Conservation (phyloP, 164 flowering plant genomes). For the Taxillus chinensis region DNA sequence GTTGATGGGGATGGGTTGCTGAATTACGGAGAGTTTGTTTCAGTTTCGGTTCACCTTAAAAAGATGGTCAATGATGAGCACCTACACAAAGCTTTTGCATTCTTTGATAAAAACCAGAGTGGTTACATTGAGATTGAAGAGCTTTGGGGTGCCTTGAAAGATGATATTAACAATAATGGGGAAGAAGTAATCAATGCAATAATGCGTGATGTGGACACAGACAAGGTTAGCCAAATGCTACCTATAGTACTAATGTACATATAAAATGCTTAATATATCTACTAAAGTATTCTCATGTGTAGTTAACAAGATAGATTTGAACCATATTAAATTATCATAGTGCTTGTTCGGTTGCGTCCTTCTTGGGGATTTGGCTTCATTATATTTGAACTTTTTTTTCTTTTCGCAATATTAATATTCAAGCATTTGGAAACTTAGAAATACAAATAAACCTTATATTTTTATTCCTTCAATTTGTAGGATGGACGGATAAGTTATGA, state of each 20-base stretch:
- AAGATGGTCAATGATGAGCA: constrained; percentile 65
- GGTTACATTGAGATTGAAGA: constrained; percentile 61
- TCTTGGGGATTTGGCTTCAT: too few relatives aligned
- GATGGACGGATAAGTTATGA: constrained; percentile 28
- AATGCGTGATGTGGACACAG: constrained; percentile 66
- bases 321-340: too few relatives aligned
- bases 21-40: constrained; percentile 56
- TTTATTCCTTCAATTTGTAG: constrained; percentile 8
- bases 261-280: background rate
- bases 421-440: background rate
- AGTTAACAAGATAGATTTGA: too few relatives aligned
- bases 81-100: constrained; percentile 53
- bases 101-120: constrained; percentile 44
- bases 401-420: too few relatives aligned
- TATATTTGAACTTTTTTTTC: too few relatives aligned
- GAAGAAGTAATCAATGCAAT: constrained; percentile 52
- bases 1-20: constrained; percentile 48
- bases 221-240: constrained; percentile 34
- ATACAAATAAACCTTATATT: background rate
- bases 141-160: constrained; percentile 35
- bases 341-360: too few relatives aligned
- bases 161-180: constrained; percentile 28
- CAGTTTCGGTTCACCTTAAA: constrained; percentile 42
- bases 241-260: background rate
- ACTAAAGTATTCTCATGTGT: background rate